Evolutionary conservation across 805 yeast species (phyloP).

Genomic region (Ogataea neopini): DNA sequence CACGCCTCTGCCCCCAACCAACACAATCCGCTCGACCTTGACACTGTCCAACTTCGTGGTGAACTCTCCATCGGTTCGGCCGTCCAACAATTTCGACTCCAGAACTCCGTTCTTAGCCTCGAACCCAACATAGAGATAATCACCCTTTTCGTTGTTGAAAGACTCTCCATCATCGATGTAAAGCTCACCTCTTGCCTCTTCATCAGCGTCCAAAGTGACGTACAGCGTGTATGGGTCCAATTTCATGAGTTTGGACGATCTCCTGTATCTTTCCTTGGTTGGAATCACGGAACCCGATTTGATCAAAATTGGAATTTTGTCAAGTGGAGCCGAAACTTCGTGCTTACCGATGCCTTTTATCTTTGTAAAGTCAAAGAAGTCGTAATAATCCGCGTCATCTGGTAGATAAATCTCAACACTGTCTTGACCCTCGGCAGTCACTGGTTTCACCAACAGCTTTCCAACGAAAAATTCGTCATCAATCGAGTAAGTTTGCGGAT

Average conservation of each 20-base stretch:
- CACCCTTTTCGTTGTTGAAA: slow-evolving; percentile 53
- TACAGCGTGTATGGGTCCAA: slow-evolving; percentile 80
- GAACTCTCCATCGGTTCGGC: slow-evolving; percentile 18
- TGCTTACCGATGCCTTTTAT: slow-evolving; percentile 42
- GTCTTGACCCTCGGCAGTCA: slow-evolving; percentile 54
- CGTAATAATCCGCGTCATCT: slow-evolving; percentile 55
- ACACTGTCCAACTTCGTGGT: slow-evolving; percentile 34
- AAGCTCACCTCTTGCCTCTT: slow-evolving; percentile 49
- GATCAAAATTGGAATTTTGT: slow-evolving; percentile 67
- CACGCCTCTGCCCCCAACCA: slow-evolving; percentile 41
- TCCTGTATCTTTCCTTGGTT: slow-evolving; percentile 70
- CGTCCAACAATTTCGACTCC: slow-evolving; percentile 29
- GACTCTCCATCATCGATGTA: slow-evolving; percentile 88
- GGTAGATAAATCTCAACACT: slow-evolving; percentile 52
- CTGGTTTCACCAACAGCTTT: slow-evolving; percentile 73
- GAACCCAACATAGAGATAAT: slow-evolving; percentile 44
- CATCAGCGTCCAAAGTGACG: slow-evolving; percentile 53
- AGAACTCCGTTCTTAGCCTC: slow-evolving; percentile 34
- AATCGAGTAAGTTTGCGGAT: slow-evolving; percentile 50
- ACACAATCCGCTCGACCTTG: slow-evolving; percentile 54
- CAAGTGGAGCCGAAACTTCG: slow-evolving; percentile 46
- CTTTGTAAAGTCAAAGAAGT: slow-evolving; percentile 41
- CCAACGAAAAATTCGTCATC: slow-evolving; percentile 88
- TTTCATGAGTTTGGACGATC: slow-evolving; percentile 74
- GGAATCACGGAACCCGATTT: slow-evolving; percentile 79